Percentiles rank a stretch among this genome's conserved stretches.
Evolutionary conservation across 2,329 filamentous ascomycete species (phyloP).

Genomic region (Xylariaceae sp.): DNA sequence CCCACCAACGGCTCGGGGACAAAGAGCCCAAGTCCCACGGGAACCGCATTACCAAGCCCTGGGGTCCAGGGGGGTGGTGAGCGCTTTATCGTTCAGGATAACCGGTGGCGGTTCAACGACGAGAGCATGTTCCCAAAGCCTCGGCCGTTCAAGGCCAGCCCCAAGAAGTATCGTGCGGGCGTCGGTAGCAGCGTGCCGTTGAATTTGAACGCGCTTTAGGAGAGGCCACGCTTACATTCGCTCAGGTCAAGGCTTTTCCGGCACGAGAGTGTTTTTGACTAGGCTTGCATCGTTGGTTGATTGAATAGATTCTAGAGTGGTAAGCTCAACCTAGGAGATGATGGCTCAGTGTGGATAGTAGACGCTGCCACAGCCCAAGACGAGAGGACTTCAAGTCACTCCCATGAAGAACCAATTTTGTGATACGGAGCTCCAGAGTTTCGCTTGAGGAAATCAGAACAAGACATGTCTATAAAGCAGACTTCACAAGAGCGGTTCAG

Average conservation of each 20-base stretch:
- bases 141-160: slow-evolving; percentile 72
- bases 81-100: slow-evolving; percentile 72
- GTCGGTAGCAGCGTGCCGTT: slow-evolving; percentile 93
- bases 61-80: slow-evolving; percentile 33
- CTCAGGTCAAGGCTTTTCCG: slow-evolving; percentile 13
- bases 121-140: slow-evolving; percentile 85
- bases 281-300: neutral
- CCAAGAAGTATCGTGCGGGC: slow-evolving; percentile 85
- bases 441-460: neutral
- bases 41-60: slow-evolving; percentile 41
- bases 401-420: too few relatives aligned
- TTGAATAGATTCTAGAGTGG: neutral
- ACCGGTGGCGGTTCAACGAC: slow-evolving; percentile 84
- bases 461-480: slow-evolving; percentile 20
- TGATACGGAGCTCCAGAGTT: too few relatives aligned
- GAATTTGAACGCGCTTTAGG: slow-evolving; percentile 69
- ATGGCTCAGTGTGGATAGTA: neutral
- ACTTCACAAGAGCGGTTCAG: slow-evolving; percentile 17
- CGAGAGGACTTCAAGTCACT: neutral
- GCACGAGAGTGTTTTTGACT: neutral
- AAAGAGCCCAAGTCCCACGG: slow-evolving; percentile 55
- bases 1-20: slow-evolving; percentile 60
- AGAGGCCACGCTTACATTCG: slow-evolving; percentile 13
- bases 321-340: neutral
- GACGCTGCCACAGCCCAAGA: neutral